Base-by-base conservation (phyloP, 2,329 filamentous ascomycete species). In the Exophiala mesophila region DNA sequence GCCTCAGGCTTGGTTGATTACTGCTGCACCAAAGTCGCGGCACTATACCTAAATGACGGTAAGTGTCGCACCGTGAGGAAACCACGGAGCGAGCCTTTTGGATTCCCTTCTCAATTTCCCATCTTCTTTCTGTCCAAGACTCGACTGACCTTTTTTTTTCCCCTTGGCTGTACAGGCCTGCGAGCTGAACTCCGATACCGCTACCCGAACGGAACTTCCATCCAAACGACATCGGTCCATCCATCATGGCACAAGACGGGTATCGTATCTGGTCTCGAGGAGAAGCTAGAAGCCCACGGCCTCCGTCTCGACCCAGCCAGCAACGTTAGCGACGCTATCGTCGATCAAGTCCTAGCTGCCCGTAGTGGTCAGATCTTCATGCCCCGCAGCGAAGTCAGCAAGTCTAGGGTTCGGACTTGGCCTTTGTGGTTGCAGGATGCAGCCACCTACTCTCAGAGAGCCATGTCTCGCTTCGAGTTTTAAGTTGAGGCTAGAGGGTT, bases 1-100 rank as follows among this genome's bases (percentile, higher is more conserved):
- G 72, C 77, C 0, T 77, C 82, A 3, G 73, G 73, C 53, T 75
- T 85, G 70, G 74, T 81, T 26, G 82, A 86, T 63, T 88, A 88
- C 63, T 69, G 71, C 2, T 72, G 77, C 5, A 76, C 73, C 50
- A 88, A 88, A 64, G 75, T 82, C 1, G 82, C 78, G 0, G 75
- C 80, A 1, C 59, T 84, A 16, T 67, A 77, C 2, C 82, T 88
- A 60, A 82, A 87, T 57, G 82, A 88, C 58, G 83, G 71, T 48
- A 30, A 26, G 41, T 21, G 20, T 5, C n/a, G n/a, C n/a, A n/a
- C n/a, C n/a, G n/a, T n/a, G n/a, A n/a, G n/a, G n/a, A n/a, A n/a
- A n/a, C n/a, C n/a, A n/a, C n/a, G n/a, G n/a, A n/a, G n/a, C n/a
- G n/a, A n/a, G n/a, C n/a, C n/a, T n/a, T n/a, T n/a, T n/a, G n/a